phyloP scores from a whole-genome alignment of 2,329 filamentous ascomycete species.

The Leptographium lundbergii region DNA sequence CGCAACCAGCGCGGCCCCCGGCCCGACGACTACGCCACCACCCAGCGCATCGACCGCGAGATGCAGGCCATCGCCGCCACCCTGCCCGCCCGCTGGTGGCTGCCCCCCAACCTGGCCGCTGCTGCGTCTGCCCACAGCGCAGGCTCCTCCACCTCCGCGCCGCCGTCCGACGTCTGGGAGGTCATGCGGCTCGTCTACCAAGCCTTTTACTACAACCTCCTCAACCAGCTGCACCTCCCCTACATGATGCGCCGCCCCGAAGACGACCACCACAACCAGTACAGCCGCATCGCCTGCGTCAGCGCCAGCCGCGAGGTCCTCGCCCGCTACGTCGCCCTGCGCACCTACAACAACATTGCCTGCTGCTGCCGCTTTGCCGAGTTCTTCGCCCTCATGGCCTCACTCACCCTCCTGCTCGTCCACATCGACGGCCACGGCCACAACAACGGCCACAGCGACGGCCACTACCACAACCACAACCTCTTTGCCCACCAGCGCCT shows the following conservation, averaged over 20 bases:
- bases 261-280: constrained; percentile 14
- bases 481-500: constrained; percentile 25
- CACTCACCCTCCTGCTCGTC: constrained; percentile 24
- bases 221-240: constrained; percentile 27
- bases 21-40: constrained; percentile 16
- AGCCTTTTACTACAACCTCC: constrained; percentile 24
- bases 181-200: constrained; percentile 21
- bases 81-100: constrained; percentile 32
- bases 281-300: constrained; percentile 23
- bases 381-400: constrained; percentile 18
- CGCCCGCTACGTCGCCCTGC: constrained; percentile 21
- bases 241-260: constrained; percentile 20
- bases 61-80: constrained; percentile 22
- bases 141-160: not conserved
- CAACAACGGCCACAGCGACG: not conserved
- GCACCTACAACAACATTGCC: constrained; percentile 17
- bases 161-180: constrained; percentile 15
- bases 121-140: too few species aligned
- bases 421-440: constrained; percentile 20
- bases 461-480: not conserved
- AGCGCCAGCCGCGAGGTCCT: constrained; percentile 26
- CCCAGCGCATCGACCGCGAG: constrained; percentile 23
- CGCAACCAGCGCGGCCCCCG: constrained; percentile 17
- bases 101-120: constrained; percentile 12
- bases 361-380: constrained; percentile 23